These are phyloP conservation scores for Shiraia sp. DNA, from an alignment of 2,329 filamentous ascomycete species.

Conservation along the genomic window DNA sequence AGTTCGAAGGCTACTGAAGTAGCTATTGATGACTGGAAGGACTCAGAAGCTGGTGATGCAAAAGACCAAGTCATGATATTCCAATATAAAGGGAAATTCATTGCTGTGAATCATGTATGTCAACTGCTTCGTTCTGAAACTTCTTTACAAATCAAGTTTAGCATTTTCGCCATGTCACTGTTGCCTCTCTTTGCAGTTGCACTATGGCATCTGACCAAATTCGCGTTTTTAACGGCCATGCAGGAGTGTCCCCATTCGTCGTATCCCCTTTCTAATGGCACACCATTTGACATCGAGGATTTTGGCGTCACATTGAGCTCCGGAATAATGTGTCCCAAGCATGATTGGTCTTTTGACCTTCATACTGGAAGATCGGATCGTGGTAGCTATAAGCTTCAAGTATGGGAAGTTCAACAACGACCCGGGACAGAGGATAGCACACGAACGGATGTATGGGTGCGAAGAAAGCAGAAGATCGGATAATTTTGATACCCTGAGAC, in stretches of 20 bases:
- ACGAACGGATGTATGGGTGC: slow-evolving; percentile 33
- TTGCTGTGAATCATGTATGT: slow-evolving; percentile 69
- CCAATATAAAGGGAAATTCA: slow-evolving; percentile 64
- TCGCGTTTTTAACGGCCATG: neutral
- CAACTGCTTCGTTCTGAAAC: too few relatives aligned
- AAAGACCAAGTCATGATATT: slow-evolving; percentile 69
- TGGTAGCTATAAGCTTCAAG: slow-evolving; percentile 62
- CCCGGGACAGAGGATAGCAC: slow-evolving; percentile 13
- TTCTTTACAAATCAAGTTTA: neutral
- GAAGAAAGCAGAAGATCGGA: slow-evolving; percentile 38
- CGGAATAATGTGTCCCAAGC: slow-evolving; percentile 69
- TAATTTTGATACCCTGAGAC: too few relatives aligned
- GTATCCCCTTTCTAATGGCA: slow-evolving; percentile 66
- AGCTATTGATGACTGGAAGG: slow-evolving; percentile 33
- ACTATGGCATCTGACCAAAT: too few relatives aligned
- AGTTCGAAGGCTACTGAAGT: slow-evolving; percentile 19
- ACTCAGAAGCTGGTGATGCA: slow-evolving; percentile 16
- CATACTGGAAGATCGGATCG: slow-evolving; percentile 66
- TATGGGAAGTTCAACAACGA: slow-evolving; percentile 66
- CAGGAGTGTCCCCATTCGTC: slow-evolving; percentile 66
- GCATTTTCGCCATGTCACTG: neutral
- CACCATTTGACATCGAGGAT: slow-evolving; percentile 72
- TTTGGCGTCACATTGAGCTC: slow-evolving; percentile 67
- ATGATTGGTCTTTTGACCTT: slow-evolving; percentile 73
- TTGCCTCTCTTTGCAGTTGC: too few relatives aligned